Conservation (phyloP, 2,329 filamentous ascomycete species). For the Alternaria viburni region DNA sequence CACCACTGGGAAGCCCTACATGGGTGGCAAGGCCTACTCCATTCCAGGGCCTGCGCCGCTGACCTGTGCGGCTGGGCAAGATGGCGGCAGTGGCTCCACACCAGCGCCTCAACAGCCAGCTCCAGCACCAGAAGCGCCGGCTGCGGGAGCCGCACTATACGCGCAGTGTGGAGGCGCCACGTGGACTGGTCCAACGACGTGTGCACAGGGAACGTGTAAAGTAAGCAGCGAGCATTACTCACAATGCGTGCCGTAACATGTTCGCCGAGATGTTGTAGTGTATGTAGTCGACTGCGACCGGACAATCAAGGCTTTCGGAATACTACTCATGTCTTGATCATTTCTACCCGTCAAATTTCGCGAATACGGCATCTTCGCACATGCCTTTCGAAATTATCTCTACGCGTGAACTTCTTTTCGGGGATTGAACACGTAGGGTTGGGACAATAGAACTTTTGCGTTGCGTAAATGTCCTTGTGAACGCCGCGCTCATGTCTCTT, state of each 20-base stretch:
- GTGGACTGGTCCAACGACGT: slow-evolving; percentile 35
- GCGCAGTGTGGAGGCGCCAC: slow-evolving; percentile 13
- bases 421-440: slow-evolving; percentile 12
- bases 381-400: slow-evolving; percentile 21
- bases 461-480: slow-evolving; percentile 6
- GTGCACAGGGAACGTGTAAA: slow-evolving; percentile 37
- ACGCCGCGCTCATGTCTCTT: slow-evolving; percentile 16
- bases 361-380: slow-evolving; percentile 8
- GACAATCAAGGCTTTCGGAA: background rate
- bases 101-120: background rate
- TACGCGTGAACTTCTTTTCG: slow-evolving; percentile 11
- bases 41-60: slow-evolving; percentile 58
- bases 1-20: slow-evolving; percentile 15
- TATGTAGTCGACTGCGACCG: background rate
- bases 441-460: slow-evolving; percentile 12
- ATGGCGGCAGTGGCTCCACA: background rate
- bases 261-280: background rate
- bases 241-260: slow-evolving; percentile 22
- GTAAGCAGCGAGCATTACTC: slow-evolving; percentile 33
- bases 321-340: background rate
- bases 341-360: background rate
- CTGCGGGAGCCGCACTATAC: slow-evolving; percentile 21
- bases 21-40: slow-evolving; percentile 44
- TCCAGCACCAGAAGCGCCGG: background rate
- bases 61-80: slow-evolving; percentile 38